Conservation (phyloP, 148 eudicot genomes). For the Selenicereus undatus region DNA sequence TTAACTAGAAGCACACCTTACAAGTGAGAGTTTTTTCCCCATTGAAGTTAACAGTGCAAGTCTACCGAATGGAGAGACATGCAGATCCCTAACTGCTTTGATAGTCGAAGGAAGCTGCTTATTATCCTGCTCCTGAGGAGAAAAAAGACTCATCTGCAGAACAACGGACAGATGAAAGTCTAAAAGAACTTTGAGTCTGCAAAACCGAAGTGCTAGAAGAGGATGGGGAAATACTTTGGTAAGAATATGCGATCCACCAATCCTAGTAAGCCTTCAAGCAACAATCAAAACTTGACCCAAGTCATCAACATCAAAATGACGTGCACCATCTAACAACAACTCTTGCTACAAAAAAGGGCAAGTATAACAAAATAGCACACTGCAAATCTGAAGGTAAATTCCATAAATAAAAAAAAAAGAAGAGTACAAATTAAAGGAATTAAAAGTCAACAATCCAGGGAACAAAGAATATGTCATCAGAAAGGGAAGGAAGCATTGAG, state of each 20-base stretch:
- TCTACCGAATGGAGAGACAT: conserved; percentile 52
- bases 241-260: conserved; percentile 60
- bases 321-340: conserved; percentile 60
- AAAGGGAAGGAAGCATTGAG: not conserved
- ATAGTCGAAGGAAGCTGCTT: conserved; percentile 51
- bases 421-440: not conserved
- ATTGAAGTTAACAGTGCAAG: conserved; percentile 65
- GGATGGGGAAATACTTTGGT: conserved; percentile 48
- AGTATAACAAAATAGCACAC: not conserved
- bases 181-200: not conserved
- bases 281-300: conserved; percentile 41
- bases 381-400: not conserved
- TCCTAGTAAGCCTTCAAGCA: conserved; percentile 55
- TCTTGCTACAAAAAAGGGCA: conserved; percentile 43
- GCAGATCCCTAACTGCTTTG: conserved; percentile 65
- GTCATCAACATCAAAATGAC: conserved; percentile 70
- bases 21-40: conserved; percentile 70
- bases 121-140: conserved; percentile 58
- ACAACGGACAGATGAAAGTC: not conserved
- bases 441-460: not conserved
- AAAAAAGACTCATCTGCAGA: conserved; percentile 63
- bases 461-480: not conserved
- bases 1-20: conserved; percentile 47
- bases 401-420: not conserved
- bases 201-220: conserved; percentile 9